phyloP scores from a whole-genome alignment of 139 green algal species.

The Spirogloea muscicola region DNA sequence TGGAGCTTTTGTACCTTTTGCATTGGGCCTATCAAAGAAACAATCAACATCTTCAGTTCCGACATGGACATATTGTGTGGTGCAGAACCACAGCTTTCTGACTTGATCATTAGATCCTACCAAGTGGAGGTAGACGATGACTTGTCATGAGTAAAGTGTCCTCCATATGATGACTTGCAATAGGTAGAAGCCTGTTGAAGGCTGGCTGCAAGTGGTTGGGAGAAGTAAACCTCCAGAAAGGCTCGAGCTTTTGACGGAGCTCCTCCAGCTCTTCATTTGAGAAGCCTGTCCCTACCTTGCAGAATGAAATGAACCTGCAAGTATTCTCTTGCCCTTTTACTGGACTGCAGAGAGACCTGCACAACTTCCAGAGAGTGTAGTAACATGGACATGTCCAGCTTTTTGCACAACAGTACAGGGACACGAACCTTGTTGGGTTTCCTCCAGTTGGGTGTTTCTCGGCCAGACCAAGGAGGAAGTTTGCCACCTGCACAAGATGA shows the following conservation, averaged over 20 bases:
- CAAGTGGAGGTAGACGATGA: no score
- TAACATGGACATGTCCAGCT: no score
- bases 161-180: no score
- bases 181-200: no score
- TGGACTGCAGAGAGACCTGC: no score
- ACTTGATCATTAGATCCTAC: no score
- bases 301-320: conserved; percentile 55
- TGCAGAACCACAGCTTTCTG: no score
- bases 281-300: conserved; percentile 67
- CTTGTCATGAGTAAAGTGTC: no score
- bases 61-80: no score
- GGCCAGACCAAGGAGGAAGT: conserved; percentile 70
- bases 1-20: neutral
- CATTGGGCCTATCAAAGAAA: no score
- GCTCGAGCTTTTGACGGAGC: conserved; percentile 12
- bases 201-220: neutral
- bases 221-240: neutral
- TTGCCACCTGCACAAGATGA: conserved; percentile 48
- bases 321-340: neutral
- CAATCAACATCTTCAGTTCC: no score
- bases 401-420: neutral
- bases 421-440: conserved; percentile 24
- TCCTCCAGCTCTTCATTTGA: conserved; percentile 49
- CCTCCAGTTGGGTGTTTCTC: conserved; percentile 19
- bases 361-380: no score